A percentile compares a stretch with the other conserved stretches of the same genome.
Evolutionary conservation across 139 green algal genomes (phyloP).

Genomic region (Picochlorum sp.): DNA sequence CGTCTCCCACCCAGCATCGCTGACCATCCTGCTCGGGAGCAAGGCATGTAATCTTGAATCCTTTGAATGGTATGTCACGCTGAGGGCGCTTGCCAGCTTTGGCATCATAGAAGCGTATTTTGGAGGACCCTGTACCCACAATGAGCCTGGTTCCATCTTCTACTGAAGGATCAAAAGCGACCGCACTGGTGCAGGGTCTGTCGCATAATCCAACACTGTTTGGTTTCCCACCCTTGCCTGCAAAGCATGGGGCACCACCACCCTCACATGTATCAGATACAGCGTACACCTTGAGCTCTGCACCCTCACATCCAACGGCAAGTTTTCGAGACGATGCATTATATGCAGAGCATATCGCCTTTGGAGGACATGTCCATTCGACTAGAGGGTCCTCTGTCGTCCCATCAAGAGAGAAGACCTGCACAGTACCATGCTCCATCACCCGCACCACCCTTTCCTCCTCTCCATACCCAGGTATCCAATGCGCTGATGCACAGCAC

Average conservation of each 20-base stretch:
- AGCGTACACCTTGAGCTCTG: conserved; percentile 33
- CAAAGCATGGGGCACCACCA: conserved; percentile 5
- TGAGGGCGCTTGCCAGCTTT: conserved; percentile 50
- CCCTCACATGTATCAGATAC: neutral
- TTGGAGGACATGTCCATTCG: neutral
- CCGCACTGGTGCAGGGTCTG: conserved; percentile 22
- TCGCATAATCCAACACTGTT: conserved; percentile 37
- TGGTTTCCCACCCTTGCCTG: conserved; percentile 34
- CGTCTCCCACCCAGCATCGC: conserved; percentile 53
- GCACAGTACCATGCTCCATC: neutral
- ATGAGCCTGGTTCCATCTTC: conserved; percentile 13
- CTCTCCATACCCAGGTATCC: neutral
- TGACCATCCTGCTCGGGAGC: conserved; percentile 29
- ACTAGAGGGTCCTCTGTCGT: neutral
- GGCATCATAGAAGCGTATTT: conserved; percentile 37
- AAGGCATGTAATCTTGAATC: conserved; percentile 42
- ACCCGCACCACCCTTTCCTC: neutral
- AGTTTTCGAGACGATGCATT: conserved; percentile 12
- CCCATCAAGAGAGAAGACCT: neutral
- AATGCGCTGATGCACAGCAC: too few species aligned
- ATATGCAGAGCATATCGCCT: neutral
- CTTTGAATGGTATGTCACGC: conserved; percentile 39
- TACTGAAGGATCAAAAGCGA: conserved; percentile 12
- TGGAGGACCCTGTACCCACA: conserved; percentile 33
- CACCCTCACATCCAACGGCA: conserved; percentile 29